phyloP scores from a whole-genome alignment of 2,329 filamentous ascomycete genomes.

The Xylariaceae sp. region DNA sequence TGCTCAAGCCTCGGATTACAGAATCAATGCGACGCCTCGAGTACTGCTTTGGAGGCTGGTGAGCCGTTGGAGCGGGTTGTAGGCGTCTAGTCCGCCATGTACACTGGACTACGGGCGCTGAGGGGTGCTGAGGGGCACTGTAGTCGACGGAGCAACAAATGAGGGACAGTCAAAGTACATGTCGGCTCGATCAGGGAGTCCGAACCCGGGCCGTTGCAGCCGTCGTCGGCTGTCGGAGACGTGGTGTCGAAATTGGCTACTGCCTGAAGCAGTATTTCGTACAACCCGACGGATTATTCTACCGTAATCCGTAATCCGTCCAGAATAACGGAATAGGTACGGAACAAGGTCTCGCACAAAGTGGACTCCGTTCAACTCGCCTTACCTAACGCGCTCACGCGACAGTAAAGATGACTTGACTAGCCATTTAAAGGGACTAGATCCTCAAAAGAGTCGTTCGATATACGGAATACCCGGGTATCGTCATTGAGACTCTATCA shows the following conservation, averaged over 20 bases:
- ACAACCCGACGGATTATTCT: too few species aligned
- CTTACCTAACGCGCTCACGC: not conserved
- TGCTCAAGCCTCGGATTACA: not conserved
- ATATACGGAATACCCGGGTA: not conserved
- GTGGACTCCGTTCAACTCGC: too few species aligned
- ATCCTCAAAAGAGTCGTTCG: not conserved
- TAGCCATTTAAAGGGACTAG: not conserved
- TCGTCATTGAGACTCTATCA: not conserved
- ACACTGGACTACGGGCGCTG: not conserved
- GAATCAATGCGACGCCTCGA: slow-evolving; percentile 10
- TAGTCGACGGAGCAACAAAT: too few species aligned
- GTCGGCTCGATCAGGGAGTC: too few species aligned
- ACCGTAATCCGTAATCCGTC: too few species aligned
- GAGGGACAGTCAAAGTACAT: too few species aligned
- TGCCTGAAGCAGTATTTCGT: too few species aligned
- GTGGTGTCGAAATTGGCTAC: too few species aligned
- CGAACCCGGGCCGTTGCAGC: not conserved
- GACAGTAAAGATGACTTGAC: not conserved
- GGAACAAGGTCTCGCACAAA: too few species aligned
- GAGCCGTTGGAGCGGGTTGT: not conserved
- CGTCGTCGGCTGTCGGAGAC: too few species aligned
- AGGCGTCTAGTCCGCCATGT: not conserved
- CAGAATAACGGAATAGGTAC: too few species aligned
- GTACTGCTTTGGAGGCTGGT: not conserved
- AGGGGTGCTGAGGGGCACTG: too few species aligned